These are phyloP conservation scores for Pholiota microspora DNA, from an alignment of 768 basidiomycete species.

Conservation along the genomic window DNA sequence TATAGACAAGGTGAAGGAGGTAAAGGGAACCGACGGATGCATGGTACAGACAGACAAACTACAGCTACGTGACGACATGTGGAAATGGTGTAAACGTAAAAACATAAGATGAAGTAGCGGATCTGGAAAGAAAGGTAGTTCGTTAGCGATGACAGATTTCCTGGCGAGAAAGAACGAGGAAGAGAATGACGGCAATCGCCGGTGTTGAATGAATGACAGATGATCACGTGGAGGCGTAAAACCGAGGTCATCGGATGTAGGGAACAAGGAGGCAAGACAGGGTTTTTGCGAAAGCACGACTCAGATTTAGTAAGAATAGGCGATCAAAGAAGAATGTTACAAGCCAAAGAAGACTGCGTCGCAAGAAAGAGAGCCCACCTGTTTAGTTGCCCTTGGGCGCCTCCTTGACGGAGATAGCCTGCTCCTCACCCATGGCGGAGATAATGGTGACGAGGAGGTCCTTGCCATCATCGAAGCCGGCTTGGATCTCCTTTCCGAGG, in stretches of 20 bases:
- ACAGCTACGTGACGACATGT: constrained; percentile 10
- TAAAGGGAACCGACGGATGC: constrained; percentile 3
- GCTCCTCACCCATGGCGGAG: constrained; percentile 91
- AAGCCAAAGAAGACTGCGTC: too few relatives aligned
- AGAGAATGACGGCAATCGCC: not conserved
- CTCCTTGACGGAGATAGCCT: constrained; percentile 89
- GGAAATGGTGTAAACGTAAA: constrained; percentile 3
- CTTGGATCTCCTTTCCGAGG: constrained; percentile 68
- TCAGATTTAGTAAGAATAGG: not conserved
- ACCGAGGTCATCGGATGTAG: not conserved
- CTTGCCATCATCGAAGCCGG: constrained; percentile 80
- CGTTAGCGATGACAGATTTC: not conserved
- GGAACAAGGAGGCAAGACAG: not conserved
- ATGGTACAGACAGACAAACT: constrained; percentile 10
- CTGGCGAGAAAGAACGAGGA: not conserved
- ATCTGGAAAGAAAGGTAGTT: not conserved
- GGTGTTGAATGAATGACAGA: not conserved
- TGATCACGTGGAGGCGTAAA: not conserved
- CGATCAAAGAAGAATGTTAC: not conserved
- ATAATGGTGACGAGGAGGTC: constrained; percentile 86
- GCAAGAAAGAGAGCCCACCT: not conserved
- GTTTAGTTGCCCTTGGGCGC: constrained; percentile 62
- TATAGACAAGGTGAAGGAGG: not conserved
- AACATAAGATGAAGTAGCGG: constrained; percentile 1
- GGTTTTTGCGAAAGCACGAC: not conserved